Conservation (phyloP, 1,284 basidiomycete species). For the Phellopilus nigrolimitatus region DNA sequence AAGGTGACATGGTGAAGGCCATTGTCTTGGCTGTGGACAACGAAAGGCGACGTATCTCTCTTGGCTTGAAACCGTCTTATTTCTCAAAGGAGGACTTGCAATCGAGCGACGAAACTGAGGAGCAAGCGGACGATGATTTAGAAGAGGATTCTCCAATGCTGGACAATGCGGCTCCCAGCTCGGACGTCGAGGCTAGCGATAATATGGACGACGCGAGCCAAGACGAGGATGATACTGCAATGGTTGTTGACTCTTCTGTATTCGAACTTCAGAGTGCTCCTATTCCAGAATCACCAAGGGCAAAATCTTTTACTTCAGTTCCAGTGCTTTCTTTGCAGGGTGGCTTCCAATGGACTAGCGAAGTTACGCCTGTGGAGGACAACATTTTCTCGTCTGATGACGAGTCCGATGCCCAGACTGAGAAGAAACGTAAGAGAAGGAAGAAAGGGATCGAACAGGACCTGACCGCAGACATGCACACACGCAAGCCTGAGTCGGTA, state of each 20-base stretch:
- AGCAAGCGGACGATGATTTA: constrained; percentile 25
- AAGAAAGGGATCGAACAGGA: constrained; percentile 76
- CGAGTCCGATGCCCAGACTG: constrained; percentile 43
- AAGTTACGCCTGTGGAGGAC: constrained; percentile 30
- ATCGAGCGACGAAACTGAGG: constrained; percentile 33
- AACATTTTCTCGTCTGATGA: constrained; percentile 42
- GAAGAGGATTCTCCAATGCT: constrained; percentile 31
- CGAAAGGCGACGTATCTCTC: constrained; percentile 76
- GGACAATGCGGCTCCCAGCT: constrained; percentile 25
- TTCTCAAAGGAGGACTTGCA: constrained; percentile 43
- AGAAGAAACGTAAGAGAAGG: constrained; percentile 58
- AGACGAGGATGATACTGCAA: constrained; percentile 23
- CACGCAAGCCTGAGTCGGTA: constrained; percentile 82
- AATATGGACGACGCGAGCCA: constrained; percentile 25
- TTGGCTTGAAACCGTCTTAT: constrained; percentile 88
- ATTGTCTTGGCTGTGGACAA: constrained; percentile 68
- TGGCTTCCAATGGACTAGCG: constrained; percentile 66
- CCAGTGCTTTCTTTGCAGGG: constrained; percentile 46
- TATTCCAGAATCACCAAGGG: constrained; percentile 16
- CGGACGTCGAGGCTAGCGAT: constrained; percentile 26
- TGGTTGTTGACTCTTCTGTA: constrained; percentile 10
- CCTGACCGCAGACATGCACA: constrained; percentile 81
- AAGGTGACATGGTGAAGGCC: constrained; percentile 85
- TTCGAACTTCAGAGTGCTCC: neutral
- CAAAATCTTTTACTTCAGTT: neutral